These are phyloP conservation scores for Phytophthora syringae DNA, from an alignment of 352 stramenopile species.

Conservation along the genomic window DNA sequence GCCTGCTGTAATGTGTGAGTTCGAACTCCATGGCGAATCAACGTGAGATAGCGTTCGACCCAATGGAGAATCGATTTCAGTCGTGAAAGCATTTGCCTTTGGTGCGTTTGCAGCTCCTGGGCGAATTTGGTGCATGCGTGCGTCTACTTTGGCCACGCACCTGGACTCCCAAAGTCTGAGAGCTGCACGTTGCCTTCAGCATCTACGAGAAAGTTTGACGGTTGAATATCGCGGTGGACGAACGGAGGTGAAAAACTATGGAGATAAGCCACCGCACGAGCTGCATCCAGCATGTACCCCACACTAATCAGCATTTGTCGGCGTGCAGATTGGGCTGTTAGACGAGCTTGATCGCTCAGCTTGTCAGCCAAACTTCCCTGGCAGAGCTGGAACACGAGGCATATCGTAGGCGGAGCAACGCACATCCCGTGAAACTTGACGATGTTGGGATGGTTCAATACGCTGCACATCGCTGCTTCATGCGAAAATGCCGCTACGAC, in stretches of 20 bases:
- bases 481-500: constrained; percentile 50
- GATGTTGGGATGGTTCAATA: constrained; percentile 51
- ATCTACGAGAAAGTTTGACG: constrained; percentile 55
- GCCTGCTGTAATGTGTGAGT: constrained; percentile 15
- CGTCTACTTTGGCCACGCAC: constrained; percentile 16
- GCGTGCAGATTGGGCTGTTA: constrained; percentile 15
- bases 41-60: constrained; percentile 8
- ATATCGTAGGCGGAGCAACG: constrained; percentile 49
- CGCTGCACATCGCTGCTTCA: constrained; percentile 44
- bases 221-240: constrained; percentile 54
- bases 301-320: constrained; percentile 48
- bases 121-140: no score
- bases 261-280: constrained; percentile 54
- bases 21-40: constrained; percentile 17
- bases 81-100: constrained; percentile 5
- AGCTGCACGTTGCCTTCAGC: constrained; percentile 41
- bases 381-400: constrained; percentile 52
- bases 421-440: constrained; percentile 51
- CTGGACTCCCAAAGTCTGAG: constrained; percentile 51
- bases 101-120: no score
- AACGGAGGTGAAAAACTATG: constrained; percentile 57
- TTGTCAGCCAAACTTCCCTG: constrained; percentile 35
- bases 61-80: constrained; percentile 15
- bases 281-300: constrained; percentile 53
- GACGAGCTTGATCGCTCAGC: constrained; percentile 25